These are phyloP conservation scores for Schwanniomyces pseudopolymorphus DNA, from an alignment of 805 yeast species.

Conservation along the genomic window DNA sequence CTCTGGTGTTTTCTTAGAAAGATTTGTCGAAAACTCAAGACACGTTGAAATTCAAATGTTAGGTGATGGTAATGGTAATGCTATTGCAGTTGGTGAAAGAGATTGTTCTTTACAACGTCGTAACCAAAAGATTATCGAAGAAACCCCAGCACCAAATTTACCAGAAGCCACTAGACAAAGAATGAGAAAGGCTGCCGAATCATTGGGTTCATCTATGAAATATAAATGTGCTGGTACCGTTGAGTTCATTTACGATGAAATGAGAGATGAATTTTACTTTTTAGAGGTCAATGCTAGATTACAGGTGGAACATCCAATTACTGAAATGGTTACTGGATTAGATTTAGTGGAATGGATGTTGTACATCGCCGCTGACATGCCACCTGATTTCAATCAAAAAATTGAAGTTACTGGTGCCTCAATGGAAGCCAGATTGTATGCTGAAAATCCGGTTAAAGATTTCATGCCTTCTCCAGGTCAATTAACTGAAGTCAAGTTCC, in stretches of 20 bases:
- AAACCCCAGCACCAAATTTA: conserved; percentile 95
- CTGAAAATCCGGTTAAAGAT: conserved; percentile 94
- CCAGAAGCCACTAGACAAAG: conserved; percentile 73
- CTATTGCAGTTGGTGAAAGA: conserved; percentile 93
- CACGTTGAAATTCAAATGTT: conserved; percentile 96
- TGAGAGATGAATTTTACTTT: conserved; percentile 86
- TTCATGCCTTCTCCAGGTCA: conserved; percentile 97
- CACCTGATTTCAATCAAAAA: conserved; percentile 70
- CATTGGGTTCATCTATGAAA: conserved; percentile 75
- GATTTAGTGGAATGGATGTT: conserved; percentile 98
- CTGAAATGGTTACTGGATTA: conserved; percentile 91
- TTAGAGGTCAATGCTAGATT: conserved; percentile 94
- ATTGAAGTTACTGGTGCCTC: conserved; percentile 78
- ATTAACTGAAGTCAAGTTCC: conserved; percentile 80
- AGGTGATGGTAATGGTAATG: conserved; percentile 93
- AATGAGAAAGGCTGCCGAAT: conserved; percentile 84
- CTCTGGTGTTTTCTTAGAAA: conserved; percentile 90
- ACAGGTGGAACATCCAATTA: conserved; percentile 97
- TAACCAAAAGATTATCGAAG: conserved; percentile 94
- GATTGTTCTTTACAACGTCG: conserved; percentile 97
- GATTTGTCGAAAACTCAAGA: conserved; percentile 92
- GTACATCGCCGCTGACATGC: conserved; percentile 81
- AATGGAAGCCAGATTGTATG: conserved; percentile 95
- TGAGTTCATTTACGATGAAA: conserved; percentile 88
- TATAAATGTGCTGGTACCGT: conserved; percentile 98